Conservation (phyloP, 768 basidiomycete genomes). For the Multifurca ochricompacta region DNA sequence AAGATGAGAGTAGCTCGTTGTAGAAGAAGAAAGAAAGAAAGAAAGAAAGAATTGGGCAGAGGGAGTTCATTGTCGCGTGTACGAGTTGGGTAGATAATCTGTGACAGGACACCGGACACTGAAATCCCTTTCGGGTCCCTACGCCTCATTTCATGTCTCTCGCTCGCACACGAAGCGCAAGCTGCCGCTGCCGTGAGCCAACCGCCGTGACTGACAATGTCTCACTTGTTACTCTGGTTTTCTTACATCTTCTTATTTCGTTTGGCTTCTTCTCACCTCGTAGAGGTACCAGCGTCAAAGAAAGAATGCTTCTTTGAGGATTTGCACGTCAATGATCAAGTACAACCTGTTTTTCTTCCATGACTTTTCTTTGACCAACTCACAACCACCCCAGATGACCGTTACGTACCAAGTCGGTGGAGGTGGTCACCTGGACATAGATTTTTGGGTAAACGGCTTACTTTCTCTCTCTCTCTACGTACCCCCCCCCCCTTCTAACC, state of each 20-base stretch:
- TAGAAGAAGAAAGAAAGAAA: too few species aligned
- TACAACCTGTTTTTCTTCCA: slow-evolving; percentile 25
- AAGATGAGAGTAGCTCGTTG: slow-evolving; percentile 13
- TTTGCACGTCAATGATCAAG: slow-evolving; percentile 85
- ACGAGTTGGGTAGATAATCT: slow-evolving; percentile 7
- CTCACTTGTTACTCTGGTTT: slow-evolving; percentile 36
- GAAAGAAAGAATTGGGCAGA: slow-evolving; percentile 19
- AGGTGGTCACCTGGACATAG: slow-evolving; percentile 94
- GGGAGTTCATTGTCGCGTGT: slow-evolving; percentile 24
- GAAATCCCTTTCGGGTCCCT: neutral
- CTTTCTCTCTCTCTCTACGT: neutral
- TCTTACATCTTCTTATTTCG: slow-evolving; percentile 31
- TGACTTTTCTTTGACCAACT: neutral
- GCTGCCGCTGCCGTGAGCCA: too few species aligned
- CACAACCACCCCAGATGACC: slow-evolving; percentile 65
- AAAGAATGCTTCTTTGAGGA: slow-evolving; percentile 98
- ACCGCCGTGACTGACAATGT: too few species aligned
- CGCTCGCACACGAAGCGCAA: too few species aligned
- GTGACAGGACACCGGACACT: slow-evolving; percentile 14
- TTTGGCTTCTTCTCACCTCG: slow-evolving; percentile 54
- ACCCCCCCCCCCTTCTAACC: too few species aligned
- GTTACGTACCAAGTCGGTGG: slow-evolving; percentile 98
- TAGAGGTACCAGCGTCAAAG: slow-evolving; percentile 66
- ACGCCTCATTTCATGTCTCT: too few species aligned
- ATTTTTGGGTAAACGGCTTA: slow-evolving; percentile 72